Conservation (phyloP, 768 basidiomycete genomes). For the Termitomyces sp. region DNA sequence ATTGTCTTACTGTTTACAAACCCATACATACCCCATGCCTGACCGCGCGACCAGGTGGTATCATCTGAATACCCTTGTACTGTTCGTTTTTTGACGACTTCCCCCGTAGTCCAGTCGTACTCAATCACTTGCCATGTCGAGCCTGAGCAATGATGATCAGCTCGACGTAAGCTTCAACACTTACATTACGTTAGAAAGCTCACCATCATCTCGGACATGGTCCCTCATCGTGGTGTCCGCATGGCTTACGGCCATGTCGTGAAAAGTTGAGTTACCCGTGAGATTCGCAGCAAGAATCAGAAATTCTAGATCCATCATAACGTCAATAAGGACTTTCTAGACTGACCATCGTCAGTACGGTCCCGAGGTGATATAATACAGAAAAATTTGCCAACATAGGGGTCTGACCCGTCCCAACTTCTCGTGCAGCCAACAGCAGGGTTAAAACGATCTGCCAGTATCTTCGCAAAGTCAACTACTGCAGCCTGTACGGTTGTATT, state of each 20-base stretch:
- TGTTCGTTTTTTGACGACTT: slow-evolving; percentile 52
- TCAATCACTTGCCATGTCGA: slow-evolving; percentile 61
- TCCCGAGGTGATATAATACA: neutral
- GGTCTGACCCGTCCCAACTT: slow-evolving; percentile 61
- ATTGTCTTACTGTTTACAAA: slow-evolving; percentile 60
- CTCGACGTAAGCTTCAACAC: neutral
- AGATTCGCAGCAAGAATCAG: slow-evolving; percentile 55
- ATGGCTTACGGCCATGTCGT: slow-evolving; percentile 58
- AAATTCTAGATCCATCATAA: slow-evolving; percentile 77
- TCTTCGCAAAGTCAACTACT: slow-evolving; percentile 52
- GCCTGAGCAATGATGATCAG: slow-evolving; percentile 22
- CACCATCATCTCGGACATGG: slow-evolving; percentile 63
- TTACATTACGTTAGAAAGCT: neutral
- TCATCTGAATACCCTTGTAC: slow-evolving; percentile 58
- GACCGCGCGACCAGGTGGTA: slow-evolving; percentile 74
- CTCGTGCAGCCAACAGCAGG: slow-evolving; percentile 62
- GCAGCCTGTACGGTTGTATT: slow-evolving; percentile 54
- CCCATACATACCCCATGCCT: slow-evolving; percentile 70
- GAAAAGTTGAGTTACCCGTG: slow-evolving; percentile 55
- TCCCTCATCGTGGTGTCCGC: slow-evolving; percentile 65
- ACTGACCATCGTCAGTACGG: neutral
- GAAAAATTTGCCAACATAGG: slow-evolving; percentile 35
- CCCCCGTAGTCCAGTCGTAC: slow-evolving; percentile 63
- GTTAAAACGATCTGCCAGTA: slow-evolving; percentile 55
- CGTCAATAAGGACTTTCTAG: slow-evolving; percentile 66